phyloP scores from a whole-genome alignment of 78 protist genomes.

The Dictyostelium brefeldianum region DNA sequence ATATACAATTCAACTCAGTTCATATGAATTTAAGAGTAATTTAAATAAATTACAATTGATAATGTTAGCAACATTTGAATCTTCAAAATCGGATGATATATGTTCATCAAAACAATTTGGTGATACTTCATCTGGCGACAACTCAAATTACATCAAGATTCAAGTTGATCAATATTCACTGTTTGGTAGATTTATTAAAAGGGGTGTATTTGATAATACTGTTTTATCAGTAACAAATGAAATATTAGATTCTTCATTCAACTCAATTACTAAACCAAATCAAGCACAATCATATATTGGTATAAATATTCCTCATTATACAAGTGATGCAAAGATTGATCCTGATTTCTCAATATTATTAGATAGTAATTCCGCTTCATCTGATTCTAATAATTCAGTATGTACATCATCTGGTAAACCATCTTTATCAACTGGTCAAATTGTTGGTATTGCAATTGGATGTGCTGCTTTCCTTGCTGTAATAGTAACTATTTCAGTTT shows the following conservation, averaged over 20 bases:
- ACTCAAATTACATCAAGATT: neutral
- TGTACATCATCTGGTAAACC: too few relatives aligned
- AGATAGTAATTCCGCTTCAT: too few relatives aligned
- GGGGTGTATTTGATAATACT: constrained; percentile 34
- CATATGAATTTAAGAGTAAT: neutral
- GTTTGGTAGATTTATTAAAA: constrained; percentile 38
- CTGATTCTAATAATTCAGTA: too few relatives aligned
- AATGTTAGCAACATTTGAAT: neutral
- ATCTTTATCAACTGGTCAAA: too few relatives aligned
- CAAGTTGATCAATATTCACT: neutral
- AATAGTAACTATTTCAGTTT: too few relatives aligned
- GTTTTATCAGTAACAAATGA: constrained; percentile 8
- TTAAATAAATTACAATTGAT: constrained; percentile 30
- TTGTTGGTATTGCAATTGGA: too few relatives aligned
- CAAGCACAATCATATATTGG: too few relatives aligned
- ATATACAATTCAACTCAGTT: neutral
- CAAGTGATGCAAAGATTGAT: too few relatives aligned
- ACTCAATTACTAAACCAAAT: too few relatives aligned
- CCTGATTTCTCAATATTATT: too few relatives aligned
- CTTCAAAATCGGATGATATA: neutral
- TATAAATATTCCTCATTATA: too few relatives aligned
- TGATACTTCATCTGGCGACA: neutral
- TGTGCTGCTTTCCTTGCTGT: too few relatives aligned
- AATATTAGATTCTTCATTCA: neutral
- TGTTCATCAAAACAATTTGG: neutral